phyloP scores from a whole-genome alignment of 306 rosid species.

The Calophaca sinica region DNA sequence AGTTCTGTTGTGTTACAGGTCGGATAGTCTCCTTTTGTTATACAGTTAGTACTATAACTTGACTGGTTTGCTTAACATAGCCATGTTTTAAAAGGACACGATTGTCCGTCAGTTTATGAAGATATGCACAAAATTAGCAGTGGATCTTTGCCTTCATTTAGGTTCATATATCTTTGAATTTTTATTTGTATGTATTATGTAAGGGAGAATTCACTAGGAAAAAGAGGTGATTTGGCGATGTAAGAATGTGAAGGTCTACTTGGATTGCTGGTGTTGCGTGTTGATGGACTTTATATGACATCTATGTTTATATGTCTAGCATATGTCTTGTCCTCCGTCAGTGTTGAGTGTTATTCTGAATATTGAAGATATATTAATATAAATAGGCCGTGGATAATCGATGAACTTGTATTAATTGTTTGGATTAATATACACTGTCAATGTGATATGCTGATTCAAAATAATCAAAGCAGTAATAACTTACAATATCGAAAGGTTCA shows the following conservation, averaged over 20 bases:
- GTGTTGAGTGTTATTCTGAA: conserved; percentile 19
- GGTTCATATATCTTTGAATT: conserved; percentile 13
- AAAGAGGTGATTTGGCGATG: not conserved
- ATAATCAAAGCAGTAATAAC: not conserved
- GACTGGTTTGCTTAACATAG: conserved; percentile 27
- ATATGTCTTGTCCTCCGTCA: not conserved
- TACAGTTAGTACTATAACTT: conserved; percentile 11
- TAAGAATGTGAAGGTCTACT: not conserved
- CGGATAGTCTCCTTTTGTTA: conserved; percentile 33
- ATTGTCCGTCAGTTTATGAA: not conserved
- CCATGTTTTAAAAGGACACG: conserved; percentile 20
- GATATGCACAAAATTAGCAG: no score
- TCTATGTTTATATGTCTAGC: conserved; percentile 27
- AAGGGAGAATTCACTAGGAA: not conserved
- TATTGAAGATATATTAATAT: conserved; percentile 18
- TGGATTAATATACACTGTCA: not conserved
- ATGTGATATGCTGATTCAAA: conserved; percentile 26
- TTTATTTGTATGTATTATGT: not conserved
- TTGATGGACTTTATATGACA: conserved; percentile 19
- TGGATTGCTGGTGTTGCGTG: not conserved
- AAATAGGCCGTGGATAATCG: not conserved
- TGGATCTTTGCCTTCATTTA: conserved; percentile 1
- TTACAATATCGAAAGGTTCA: conserved; percentile 18
- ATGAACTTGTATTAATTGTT: conserved; percentile 21
- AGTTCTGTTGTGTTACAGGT: conserved; percentile 91